Evolutionary conservation across 139 green algal species (phyloP), one percentile per base, ranked within the genome.

Genomic region (Coelastrella sp.): DNA sequence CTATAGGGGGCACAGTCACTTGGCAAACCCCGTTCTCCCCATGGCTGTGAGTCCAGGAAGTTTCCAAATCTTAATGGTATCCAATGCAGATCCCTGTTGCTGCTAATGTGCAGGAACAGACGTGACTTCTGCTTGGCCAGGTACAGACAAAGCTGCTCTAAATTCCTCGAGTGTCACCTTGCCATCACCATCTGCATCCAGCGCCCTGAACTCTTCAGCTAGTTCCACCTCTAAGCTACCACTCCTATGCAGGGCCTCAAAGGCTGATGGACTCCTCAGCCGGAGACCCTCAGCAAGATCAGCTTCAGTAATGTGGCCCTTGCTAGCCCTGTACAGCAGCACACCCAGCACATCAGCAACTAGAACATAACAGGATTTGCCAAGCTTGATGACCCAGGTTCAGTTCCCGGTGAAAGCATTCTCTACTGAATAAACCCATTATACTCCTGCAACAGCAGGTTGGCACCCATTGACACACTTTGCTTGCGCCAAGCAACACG

Each of bases 101-200:
- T 9, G 5, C 6, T 64, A 64, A 21, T 64, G 53, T 64, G 53
- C 53, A 32, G 27, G n/a, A 9, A 38, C 62, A 41, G 62, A 9
- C 30, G 25, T 21, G 8, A 8, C 9, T 17, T 69, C 30, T 38
- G 21, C 27, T 41, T 27, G n/a, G 38, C 27, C 27, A 23, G 62
- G 62, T 7, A 69, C 9, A n/a, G 74, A 82, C 81, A 92, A 57
- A n/a, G 86, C 88, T 17, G 85, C 63, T n/a, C 81, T 75, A 68
- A 89, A 92, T 77, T 92, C 89, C 21, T 92, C 89, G 27, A 91
- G 85, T 19, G 66, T 88, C 5, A 92, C 68, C 30, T 88, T 57
- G 13, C 88, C 88, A 67, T 91, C 85, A 0, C 83, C 71, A 68
- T 90, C 87, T 25, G 78, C 71, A 62, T 90, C 87, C 69, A 90